Evolutionary conservation across 2,329 filamentous ascomycete genomes (phyloP), one percentile per base, ranked within the genome.

Genomic region (Lachnellula subtilissima): DNA sequence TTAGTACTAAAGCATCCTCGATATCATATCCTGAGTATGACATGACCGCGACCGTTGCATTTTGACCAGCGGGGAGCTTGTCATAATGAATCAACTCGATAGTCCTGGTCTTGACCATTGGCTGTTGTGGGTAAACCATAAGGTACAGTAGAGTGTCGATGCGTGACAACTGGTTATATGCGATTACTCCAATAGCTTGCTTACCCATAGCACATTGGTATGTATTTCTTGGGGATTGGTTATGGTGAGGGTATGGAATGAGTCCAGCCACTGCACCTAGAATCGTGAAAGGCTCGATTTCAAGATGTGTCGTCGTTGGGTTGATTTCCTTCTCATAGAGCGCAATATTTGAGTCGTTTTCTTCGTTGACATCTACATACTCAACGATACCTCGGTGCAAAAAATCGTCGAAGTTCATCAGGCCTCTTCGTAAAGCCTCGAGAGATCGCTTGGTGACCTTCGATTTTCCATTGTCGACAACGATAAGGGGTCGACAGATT

Each of bases 181-280:
- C 94, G 70, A 99, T 97, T 36, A 93, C 92, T 36, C 94, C 94
- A 71, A 99, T 97, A 40, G 94, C 94, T 88, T 99, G 94, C 76
- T 99, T 99, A 82, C 94, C 94, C 94, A 99, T 99, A 75, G 94
- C 94, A 75, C 93, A 97, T 79, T 97, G 93, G 69, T 99, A 99
- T 0, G 94, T 99, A 71, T 99, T 99, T 80, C 94, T 83, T 9
- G 94, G 94, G 15, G 95, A 99, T 72, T 99, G 94, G 73, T 99
- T 99, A 78, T 99, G 94, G 72, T 99, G 94, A 8, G 94, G 94
- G 69, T 97, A 99, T 4, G 94, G 94, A 70, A 99, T 99, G 39
- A 99, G 79, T 45, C 94, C 94, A 40, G 94, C 94, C 25, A 99
- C 94, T 48, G 94, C 94, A 25, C 94, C 94, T 14, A 99, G 82